phyloP scores from a whole-genome alignment of 225 moss, liverwort and hornwort genomes.

The Pleurozium schreberi region DNA sequence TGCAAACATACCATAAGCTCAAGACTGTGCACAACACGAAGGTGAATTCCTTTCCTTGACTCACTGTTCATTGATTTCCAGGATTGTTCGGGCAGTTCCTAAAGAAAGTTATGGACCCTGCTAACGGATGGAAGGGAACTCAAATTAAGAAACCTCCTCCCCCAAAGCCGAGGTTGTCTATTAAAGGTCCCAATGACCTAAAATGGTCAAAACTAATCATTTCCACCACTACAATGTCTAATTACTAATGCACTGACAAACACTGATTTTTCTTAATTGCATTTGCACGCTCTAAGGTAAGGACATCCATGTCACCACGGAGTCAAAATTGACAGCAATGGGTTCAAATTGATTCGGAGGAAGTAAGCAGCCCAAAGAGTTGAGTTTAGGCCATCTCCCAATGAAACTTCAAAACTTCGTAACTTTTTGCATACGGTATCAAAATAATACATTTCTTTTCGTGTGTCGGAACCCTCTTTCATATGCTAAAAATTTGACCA shows the following conservation, averaged over 20 bases:
- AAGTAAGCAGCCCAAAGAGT: background rate
- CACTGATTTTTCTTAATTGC: background rate
- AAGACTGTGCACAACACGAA: background rate
- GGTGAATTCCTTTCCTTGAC: background rate
- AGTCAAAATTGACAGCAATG: background rate
- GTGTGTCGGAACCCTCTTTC: background rate
- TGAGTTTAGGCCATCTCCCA: background rate
- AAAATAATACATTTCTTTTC: background rate
- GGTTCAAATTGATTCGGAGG: background rate
- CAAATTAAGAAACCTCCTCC: background rate
- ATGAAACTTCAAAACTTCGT: background rate
- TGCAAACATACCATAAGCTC: background rate
- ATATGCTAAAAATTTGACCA: background rate
- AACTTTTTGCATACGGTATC: background rate
- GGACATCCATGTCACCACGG: background rate
- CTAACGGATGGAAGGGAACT: background rate
- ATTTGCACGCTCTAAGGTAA: background rate
- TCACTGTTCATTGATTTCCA: background rate
- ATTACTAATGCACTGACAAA: background rate
- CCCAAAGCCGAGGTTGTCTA: background rate
- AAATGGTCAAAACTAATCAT: background rate
- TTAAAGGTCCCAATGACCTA: background rate
- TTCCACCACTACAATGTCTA: background rate
- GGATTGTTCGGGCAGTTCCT: background rate
- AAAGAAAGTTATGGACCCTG: background rate